Base-by-base conservation (phyloP, 306 rosid species). In the Castanea crenata region DNA sequence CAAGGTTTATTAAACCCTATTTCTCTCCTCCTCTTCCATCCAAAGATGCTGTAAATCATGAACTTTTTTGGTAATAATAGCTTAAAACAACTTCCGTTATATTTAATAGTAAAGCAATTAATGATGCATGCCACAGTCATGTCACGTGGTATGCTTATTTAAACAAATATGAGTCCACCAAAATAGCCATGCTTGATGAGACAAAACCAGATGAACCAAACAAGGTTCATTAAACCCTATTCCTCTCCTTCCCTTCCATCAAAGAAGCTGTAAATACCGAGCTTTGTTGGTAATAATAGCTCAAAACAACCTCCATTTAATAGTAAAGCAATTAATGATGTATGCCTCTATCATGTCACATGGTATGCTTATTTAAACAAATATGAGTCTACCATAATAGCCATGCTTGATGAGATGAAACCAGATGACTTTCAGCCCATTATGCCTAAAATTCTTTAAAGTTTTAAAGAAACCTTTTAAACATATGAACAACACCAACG, bases 121-220 rank as follows among this genome's bases (percentile, higher is more conserved):
- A 75, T 27, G 63, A 69, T 49, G 21, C n/a, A 76, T 76, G 10
- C 79, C 71, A 13, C 63, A 35, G 61, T 29, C 78, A 76, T 81
- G 54, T 49, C 54, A 49, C 54, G 12, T 12, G 54, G 54, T 49
- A 49, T 81, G 71, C 83, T 70, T 75, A 70, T 63, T 71, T 62
- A 46, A 63, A 2, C 16, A 61, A 49, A 49, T 49, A 49, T 49
- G 20, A 27, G 21, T 0, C 58, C 9, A 23, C 38, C 35, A 46
- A 21, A 75, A 81, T 29, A 12, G 41, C 4, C 69, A 74, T 65
- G 73, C 25, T 68, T 73, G 15, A 46, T 46, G 54, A 46, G 52
- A 46, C 52, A 46, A 46, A 35, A 11, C 15, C 52, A 11, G 15
- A 46, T 35, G 65, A 41, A 41, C 46, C 46, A 41, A 41, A 41